These are phyloP conservation scores for Aotearoamyces nothofagi DNA, from an alignment of 2,329 filamentous ascomycete genomes.

Conservation along the genomic window DNA sequence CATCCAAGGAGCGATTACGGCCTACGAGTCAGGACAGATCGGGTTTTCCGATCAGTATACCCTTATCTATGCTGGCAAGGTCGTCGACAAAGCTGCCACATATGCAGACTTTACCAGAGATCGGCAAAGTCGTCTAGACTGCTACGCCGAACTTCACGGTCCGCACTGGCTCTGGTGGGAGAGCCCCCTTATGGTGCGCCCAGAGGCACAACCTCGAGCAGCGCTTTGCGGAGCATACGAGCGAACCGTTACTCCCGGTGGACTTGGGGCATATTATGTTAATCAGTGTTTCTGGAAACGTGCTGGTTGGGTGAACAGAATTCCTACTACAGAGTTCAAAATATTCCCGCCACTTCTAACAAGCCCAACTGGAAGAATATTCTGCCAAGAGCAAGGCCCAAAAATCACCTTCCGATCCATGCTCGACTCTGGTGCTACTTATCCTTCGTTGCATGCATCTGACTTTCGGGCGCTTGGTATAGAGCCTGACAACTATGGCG, in stretches of 20 bases:
- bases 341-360: no score
- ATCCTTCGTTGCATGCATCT: conserved; percentile 21
- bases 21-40: conserved; percentile 26
- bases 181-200: conserved; percentile 21
- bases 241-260: conserved; percentile 1
- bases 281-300: conserved; percentile 11
- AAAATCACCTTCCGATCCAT: conserved; percentile 20
- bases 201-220: conserved; percentile 3
- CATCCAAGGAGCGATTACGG: conserved; percentile 26
- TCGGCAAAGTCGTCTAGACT: conserved; percentile 23
- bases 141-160: conserved; percentile 22
- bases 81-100: conserved; percentile 25
- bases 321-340: no score
- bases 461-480: conserved; percentile 24
- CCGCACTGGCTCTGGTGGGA: conserved; percentile 31
- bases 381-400: conserved; percentile 12
- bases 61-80: conserved; percentile 25
- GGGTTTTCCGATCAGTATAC: conserved; percentile 24
- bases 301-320: conserved; percentile 6
- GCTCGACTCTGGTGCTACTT: conserved; percentile 28
- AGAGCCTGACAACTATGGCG: conserved; percentile 19
- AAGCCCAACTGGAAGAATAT: conserved; percentile 3
- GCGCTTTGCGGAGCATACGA: conserved; percentile 1
- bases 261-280: conserved; percentile 7
- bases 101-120: conserved; percentile 24